phyloP scores from a whole-genome alignment of 805 yeast species.

The Saturnispora zaruensis region DNA sequence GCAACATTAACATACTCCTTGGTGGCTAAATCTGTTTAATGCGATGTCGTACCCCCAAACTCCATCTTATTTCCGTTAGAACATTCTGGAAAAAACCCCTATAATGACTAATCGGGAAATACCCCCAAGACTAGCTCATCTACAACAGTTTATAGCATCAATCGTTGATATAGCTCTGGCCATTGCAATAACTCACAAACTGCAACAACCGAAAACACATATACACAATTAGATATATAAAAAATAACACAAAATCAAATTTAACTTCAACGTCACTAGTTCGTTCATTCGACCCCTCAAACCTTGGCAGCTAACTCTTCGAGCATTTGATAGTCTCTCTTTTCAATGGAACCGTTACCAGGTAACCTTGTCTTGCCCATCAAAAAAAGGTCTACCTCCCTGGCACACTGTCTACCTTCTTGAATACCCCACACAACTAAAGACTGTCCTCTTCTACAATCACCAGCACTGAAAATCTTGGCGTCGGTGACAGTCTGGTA shows the following conservation, averaged over 20 bases:
- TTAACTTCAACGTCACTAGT: not conserved
- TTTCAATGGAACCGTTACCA: slow-evolving; percentile 87
- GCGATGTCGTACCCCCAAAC: not conserved
- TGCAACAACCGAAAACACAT: not conserved
- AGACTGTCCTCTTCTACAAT: slow-evolving; percentile 97
- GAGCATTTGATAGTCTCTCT: slow-evolving; percentile 67
- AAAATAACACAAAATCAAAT: not conserved
- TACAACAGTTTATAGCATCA: not conserved
- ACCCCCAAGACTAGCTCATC: not conserved
- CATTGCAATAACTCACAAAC: not conserved
- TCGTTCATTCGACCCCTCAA: slow-evolving; percentile 15
- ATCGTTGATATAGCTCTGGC: not conserved
- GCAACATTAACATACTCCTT: too few relatives aligned
- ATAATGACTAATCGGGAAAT: not conserved
- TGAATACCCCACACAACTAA: slow-evolving; percentile 99
- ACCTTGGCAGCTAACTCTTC: slow-evolving; percentile 67
- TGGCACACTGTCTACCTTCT: slow-evolving; percentile 98
- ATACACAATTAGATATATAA: not conserved
- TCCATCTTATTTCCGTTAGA: not conserved
- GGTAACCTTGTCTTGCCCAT: slow-evolving; percentile 79
- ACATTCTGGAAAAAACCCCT: not conserved
- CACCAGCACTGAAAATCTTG: slow-evolving; percentile 92
- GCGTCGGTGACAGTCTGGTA: slow-evolving; percentile 58
- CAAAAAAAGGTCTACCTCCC: slow-evolving; percentile 76
- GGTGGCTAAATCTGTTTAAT: not conserved